These are phyloP conservation scores for Candida anglica DNA, from an alignment of 805 yeast genomes.

Conservation along the genomic window DNA sequence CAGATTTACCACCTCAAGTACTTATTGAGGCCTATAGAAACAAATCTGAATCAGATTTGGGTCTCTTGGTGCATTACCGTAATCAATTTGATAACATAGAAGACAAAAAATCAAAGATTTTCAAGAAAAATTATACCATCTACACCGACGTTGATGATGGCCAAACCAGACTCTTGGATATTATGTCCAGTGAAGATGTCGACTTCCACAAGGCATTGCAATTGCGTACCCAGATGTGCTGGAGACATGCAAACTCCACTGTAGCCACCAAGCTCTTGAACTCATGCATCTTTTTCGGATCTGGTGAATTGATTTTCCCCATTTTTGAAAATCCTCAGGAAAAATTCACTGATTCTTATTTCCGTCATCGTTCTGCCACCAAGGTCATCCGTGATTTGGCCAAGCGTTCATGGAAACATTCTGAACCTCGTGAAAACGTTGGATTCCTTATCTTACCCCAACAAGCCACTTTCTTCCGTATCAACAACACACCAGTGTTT, in stretches of 20 bases:
- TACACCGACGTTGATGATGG: constrained; percentile 48
- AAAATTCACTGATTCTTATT: constrained; percentile 33
- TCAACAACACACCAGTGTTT: constrained; percentile 74
- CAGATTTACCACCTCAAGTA: constrained; percentile 88
- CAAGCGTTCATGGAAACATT: constrained; percentile 88
- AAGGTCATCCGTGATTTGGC: constrained; percentile 83
- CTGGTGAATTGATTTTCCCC: constrained; percentile 43
- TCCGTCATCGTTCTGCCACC: constrained; percentile 47
- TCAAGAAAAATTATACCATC: constrained; percentile 64
- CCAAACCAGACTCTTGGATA: constrained; percentile 58
- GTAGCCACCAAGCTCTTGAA: constrained; percentile 76
- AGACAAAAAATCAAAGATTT: constrained; percentile 61
- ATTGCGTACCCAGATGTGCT: constrained; percentile 80
- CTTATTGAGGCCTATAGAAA: constrained; percentile 80
- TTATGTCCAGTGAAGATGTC: constrained; percentile 65
- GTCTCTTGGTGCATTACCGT: constrained; percentile 71
- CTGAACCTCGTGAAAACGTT: constrained; percentile 52
- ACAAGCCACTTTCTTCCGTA: constrained; percentile 66
- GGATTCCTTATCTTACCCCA: constrained; percentile 70
- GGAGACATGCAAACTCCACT: constrained; percentile 79
- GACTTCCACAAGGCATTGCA: constrained; percentile 68
- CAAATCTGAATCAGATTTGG: constrained; percentile 62
- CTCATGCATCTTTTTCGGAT: constrained; percentile 55
- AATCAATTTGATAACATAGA: constrained; percentile 65
- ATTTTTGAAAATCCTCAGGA: constrained; percentile 40